Percentiles rank a stretch among this genome's conserved stretches.
Evolutionary conservation across 169 alveolate genomes (phyloP).

Genomic region (Theileria luwenshuni): DNA sequence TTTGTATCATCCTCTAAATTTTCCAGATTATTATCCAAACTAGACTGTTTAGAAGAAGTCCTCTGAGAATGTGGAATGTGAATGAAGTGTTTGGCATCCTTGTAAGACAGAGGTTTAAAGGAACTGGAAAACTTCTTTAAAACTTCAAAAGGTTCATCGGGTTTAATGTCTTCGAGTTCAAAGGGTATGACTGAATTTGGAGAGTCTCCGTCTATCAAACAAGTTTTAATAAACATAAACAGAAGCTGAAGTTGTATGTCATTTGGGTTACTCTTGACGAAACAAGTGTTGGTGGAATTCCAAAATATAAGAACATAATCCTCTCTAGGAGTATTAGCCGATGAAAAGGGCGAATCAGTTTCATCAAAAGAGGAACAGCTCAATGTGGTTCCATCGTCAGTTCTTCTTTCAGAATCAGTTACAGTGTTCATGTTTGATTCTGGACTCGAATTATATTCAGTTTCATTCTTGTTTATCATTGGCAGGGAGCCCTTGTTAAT

Average conservation of each 20-base stretch:
- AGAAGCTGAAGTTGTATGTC: conserved; percentile 57
- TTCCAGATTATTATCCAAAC: neutral
- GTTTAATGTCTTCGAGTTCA: conserved; percentile 12
- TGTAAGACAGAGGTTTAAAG: neutral
- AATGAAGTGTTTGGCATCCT: conserved; percentile 6
- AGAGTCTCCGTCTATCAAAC: conserved; percentile 24
- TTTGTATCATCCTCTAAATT: neutral
- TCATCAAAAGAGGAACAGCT: neutral
- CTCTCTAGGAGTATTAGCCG: conserved; percentile 3
- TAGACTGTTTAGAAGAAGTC: neutral
- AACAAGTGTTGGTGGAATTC: conserved; percentile 54
- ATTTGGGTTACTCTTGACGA: conserved; percentile 41
- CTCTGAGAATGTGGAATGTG: neutral
- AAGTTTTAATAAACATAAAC: conserved; percentile 32
- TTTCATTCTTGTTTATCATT: conserved; percentile 8
- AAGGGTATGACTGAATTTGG: conserved; percentile 8
- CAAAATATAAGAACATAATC: conserved; percentile 56
- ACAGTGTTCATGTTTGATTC: conserved; percentile 5
- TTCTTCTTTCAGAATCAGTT: neutral
- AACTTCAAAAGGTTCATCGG: conserved; percentile 7
- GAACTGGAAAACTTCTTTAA: neutral
- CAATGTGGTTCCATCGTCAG: conserved; percentile 18
- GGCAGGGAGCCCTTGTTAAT: conserved; percentile 23
- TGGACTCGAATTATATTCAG: conserved; percentile 10
- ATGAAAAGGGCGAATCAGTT: neutral